phyloP scores from a whole-genome alignment of 805 yeast genomes.

The Saturnispora galanensis region DNA sequence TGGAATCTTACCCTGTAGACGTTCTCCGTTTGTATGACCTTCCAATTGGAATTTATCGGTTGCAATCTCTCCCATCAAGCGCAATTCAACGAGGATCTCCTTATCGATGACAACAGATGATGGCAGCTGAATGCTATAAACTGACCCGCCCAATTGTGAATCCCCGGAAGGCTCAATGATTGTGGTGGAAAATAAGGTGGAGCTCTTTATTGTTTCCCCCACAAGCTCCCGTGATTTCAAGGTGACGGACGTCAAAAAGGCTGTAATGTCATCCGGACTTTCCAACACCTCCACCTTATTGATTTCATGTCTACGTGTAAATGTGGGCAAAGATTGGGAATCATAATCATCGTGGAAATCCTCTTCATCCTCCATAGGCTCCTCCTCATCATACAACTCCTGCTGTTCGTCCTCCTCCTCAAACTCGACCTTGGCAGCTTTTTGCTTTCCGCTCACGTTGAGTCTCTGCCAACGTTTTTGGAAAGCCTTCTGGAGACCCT shows the following conservation, averaged over 20 bases:
- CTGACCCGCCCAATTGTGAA: conserved; percentile 25
- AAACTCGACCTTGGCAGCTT: background rate
- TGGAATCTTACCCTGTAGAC: conserved; percentile 27
- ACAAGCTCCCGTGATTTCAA: conserved; percentile 1
- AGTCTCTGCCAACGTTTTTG: conserved; percentile 30
- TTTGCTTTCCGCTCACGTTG: conserved; percentile 17
- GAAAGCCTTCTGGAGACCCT: conserved; percentile 45
- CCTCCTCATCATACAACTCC: conserved; percentile 3
- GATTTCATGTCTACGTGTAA: background rate
- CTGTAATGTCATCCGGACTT: conserved; percentile 21
- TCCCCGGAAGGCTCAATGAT: conserved; percentile 27
- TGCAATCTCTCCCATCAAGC: conserved; percentile 33
- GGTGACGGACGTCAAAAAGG: conserved; percentile 21
- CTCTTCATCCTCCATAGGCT: conserved; percentile 7
- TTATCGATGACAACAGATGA: conserved; percentile 30
- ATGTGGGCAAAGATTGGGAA: too few relatives aligned
- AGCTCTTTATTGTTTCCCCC: background rate
- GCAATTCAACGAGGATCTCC: conserved; percentile 35
- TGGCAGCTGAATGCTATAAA: conserved; percentile 39
- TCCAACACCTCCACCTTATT: background rate
- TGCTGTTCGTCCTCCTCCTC: conserved; percentile 10
- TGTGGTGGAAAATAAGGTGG: conserved; percentile 16
- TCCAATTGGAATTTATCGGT: conserved; percentile 30
- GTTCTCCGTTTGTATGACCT: conserved; percentile 36
- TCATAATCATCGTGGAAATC: conserved; percentile 8